phyloP scores from a whole-genome alignment of 306 rosid species.

The Oxytropis ochrocephala region DNA sequence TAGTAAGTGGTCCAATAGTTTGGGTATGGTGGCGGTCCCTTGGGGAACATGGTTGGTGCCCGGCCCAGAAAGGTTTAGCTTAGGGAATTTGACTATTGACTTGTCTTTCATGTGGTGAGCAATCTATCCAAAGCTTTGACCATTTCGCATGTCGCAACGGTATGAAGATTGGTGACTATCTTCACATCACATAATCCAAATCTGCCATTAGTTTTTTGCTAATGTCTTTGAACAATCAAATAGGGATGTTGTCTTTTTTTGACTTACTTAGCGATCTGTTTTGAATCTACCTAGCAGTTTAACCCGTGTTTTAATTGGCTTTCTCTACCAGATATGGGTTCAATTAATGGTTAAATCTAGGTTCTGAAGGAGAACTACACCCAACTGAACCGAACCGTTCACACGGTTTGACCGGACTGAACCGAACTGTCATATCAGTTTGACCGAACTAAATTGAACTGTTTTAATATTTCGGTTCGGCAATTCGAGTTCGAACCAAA shows the following conservation, averaged over 20 bases:
- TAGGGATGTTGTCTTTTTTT: background rate
- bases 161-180: background rate
- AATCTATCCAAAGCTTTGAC: background rate
- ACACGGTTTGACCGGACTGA: too few species aligned
- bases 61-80: background rate
- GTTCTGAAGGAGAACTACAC: too few species aligned
- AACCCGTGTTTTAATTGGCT: background rate
- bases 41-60: background rate
- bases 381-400: too few species aligned
- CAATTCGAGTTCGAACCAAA: too few species aligned
- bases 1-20: background rate
- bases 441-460: too few species aligned
- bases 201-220: background rate
- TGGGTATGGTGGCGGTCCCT: background rate
- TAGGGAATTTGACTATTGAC: constrained; percentile 24
- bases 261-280: background rate
- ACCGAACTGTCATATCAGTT: too few species aligned
- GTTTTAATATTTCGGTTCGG: too few species aligned
- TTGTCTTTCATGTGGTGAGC: constrained; percentile 3
- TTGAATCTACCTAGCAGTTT: background rate
- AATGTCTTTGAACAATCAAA: background rate
- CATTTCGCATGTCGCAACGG: background rate
- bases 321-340: background rate
- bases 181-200: background rate
- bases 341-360: too few species aligned